These are phyloP conservation scores for Diversispora eburnea DNA, from an alignment of 192 early-diverging fungal genomes.

Conservation along the genomic window DNA sequence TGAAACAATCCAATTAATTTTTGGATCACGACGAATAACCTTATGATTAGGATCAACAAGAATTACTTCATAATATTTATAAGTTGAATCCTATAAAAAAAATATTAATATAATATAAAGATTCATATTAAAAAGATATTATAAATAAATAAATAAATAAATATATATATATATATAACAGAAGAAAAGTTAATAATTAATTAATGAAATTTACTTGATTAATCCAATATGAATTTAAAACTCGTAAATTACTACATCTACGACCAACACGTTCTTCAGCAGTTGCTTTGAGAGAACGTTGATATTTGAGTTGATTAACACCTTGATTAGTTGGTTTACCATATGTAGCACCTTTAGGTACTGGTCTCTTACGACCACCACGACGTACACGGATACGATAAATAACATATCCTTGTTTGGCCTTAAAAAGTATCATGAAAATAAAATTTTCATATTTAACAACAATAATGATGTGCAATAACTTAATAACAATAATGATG, in stretches of 20 bases:
- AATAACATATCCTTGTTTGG: conserved; percentile 99
- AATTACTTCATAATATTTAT: conserved; percentile 99
- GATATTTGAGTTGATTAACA: conserved; percentile 99
- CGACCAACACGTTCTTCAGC: conserved; percentile 98
- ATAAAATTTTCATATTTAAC: background rate
- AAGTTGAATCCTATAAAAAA: conserved; percentile 75
- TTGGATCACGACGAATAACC: conserved; percentile 96
- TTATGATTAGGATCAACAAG: conserved; percentile 97
- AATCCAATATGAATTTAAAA: conserved; percentile 99
- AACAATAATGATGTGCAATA: background rate
- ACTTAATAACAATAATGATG: background rate
- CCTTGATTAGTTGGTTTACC: conserved; percentile 98
- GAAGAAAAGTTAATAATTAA: background rate
- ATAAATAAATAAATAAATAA: too few relatives aligned
- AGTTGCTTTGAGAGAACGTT: conserved; percentile 87
- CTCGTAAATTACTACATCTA: conserved; percentile 95
- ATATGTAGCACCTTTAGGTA: conserved; percentile 96
- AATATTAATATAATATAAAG: background rate
- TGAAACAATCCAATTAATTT: conserved; percentile 99
- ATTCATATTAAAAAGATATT: background rate
- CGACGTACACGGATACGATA: conserved; percentile 99
- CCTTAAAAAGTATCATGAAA: conserved; percentile 41
- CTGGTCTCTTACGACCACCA: conserved; percentile 96
- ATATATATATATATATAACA: background rate
- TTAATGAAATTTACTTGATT: conserved; percentile 58